Evolutionary conservation across 2,329 filamentous ascomycete genomes (phyloP).

Genomic region (Thelonectria discophora): DNA sequence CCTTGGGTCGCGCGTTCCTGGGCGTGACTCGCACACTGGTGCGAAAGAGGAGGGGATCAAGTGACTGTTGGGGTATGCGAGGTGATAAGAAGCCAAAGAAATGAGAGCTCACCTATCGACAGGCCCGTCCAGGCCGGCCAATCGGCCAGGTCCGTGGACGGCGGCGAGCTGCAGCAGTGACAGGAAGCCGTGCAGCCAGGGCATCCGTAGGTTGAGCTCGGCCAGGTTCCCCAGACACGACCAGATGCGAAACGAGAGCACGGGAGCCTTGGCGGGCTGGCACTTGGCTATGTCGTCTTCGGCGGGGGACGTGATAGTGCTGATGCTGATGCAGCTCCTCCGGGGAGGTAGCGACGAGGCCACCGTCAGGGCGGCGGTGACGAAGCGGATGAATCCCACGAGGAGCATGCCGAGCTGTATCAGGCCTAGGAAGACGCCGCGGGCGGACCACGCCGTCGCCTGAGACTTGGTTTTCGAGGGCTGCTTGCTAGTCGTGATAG

Average conservation of each 20-base stretch:
- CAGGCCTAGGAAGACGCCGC: slow-evolving; percentile 63
- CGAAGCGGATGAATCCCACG: slow-evolving; percentile 71
- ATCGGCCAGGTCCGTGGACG: slow-evolving; percentile 75
- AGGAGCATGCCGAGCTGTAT: slow-evolving; percentile 64
- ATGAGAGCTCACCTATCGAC: slow-evolving; percentile 83
- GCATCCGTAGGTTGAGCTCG: slow-evolving; percentile 83
- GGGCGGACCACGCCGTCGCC: slow-evolving; percentile 50
- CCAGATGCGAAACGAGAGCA: slow-evolving; percentile 82
- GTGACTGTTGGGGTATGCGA: slow-evolving; percentile 59
- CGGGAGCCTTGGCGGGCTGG: slow-evolving; percentile 61
- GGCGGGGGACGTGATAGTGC: slow-evolving; percentile 17
- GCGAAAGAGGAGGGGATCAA: slow-evolving; percentile 47
- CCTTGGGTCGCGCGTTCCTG: slow-evolving; percentile 16
- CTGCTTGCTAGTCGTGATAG: slow-evolving; percentile 28
- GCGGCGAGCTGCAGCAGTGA: slow-evolving; percentile 80
- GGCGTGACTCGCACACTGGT: slow-evolving; percentile 50
- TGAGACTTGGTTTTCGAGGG: slow-evolving; percentile 21
- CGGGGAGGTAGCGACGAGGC: slow-evolving; percentile 73
- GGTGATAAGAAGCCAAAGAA: slow-evolving; percentile 49
- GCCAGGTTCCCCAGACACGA: slow-evolving; percentile 75
- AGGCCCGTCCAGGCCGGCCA: slow-evolving; percentile 78
- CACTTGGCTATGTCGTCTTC: slow-evolving; percentile 34
- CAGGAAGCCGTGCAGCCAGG: slow-evolving; percentile 82
- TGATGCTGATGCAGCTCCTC: slow-evolving; percentile 32
- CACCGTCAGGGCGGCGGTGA: slow-evolving; percentile 70